Evolutionary conservation across 306 rosid genomes (phyloP).

Genomic region (Vigna mungo): DNA sequence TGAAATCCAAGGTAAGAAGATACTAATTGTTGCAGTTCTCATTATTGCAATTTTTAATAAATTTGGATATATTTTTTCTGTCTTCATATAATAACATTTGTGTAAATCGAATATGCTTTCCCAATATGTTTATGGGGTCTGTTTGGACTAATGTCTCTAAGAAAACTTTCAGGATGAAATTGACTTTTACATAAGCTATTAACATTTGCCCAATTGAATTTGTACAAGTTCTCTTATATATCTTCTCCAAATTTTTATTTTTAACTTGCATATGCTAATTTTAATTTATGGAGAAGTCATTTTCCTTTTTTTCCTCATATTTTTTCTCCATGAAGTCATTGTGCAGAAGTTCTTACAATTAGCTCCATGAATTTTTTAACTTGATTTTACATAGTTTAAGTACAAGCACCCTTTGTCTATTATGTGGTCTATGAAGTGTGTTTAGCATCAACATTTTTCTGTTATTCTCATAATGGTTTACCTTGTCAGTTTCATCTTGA

Average conservation of each 20-base stretch:
- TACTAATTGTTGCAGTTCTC: slow-evolving; percentile 33
- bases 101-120: slow-evolving; percentile 23
- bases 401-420: slow-evolving; percentile 25
- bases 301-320: no score
- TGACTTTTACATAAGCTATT: no score
- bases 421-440: slow-evolving; percentile 22
- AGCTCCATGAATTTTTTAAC: background rate
- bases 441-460: slow-evolving; percentile 16
- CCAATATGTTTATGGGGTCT: background rate
- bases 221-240: no score
- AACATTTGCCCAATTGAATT: no score
- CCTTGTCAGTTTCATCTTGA: slow-evolving; percentile 39
- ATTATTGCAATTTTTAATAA: slow-evolving; percentile 7
- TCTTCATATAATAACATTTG: background rate
- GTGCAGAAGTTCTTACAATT: no score
- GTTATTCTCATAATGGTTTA: slow-evolving; percentile 9
- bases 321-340: no score
- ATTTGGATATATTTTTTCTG: slow-evolving; percentile 10
- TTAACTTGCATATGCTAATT: no score
- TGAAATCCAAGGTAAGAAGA: slow-evolving; percentile 69
- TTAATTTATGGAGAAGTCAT: no score
- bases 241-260: no score
- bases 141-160: no score
- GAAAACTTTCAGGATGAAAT: no score
- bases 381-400: background rate